Conservation (phyloP, 441 rosid species). For the Jatropha multifida region DNA sequence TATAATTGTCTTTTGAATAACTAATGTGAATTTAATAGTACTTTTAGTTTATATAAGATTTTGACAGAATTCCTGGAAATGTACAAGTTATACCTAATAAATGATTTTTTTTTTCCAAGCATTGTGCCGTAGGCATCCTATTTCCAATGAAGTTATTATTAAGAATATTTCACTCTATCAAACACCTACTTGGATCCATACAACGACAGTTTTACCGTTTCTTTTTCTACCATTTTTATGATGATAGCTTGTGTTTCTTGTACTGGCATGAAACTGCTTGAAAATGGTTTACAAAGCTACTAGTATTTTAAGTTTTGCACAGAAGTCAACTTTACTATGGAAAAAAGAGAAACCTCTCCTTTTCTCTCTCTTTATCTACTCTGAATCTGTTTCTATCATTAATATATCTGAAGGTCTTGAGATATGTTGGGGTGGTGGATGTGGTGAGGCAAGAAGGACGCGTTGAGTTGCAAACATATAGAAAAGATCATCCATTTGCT, state of each 20-base stretch:
- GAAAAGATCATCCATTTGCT: constrained; percentile 81
- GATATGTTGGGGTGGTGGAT: constrained; percentile 93
- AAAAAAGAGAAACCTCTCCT: neutral
- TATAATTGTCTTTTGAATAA: no score
- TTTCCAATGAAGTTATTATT: neutral
- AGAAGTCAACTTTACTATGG: neutral
- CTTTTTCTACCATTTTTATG: neutral
- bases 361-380: neutral
- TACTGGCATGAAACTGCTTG: neutral
- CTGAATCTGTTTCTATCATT: constrained; percentile 4
- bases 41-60: no score
- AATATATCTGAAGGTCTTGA: constrained; percentile 53
- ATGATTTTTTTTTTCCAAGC: no score
- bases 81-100: no score
- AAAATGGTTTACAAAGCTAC: neutral
- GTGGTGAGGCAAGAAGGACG: constrained; percentile 54
- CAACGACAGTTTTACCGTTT: no score
- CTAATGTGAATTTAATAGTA: no score
- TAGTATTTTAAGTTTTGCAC: neutral
- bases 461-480: constrained; percentile 78
- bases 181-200: neutral
- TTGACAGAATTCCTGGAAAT: no score
- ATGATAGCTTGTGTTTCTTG: neutral
- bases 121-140: neutral
- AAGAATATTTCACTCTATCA: neutral